Evolutionary conservation across 2,329 filamentous ascomycete species (phyloP).

Genomic region (Chaetomium sp.): DNA sequence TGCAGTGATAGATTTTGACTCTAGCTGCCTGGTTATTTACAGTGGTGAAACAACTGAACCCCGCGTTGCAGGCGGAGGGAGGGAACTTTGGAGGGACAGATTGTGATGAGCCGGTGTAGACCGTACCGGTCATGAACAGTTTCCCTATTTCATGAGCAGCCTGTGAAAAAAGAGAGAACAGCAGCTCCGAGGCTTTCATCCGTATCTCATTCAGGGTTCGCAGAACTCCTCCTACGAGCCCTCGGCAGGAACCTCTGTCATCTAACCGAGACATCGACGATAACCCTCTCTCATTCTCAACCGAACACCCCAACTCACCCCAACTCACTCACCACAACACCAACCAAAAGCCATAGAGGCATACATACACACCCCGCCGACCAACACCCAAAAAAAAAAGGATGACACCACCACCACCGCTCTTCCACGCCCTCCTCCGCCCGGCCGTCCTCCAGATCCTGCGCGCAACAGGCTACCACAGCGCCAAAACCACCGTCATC

Average conservation of each 20-base stretch:
- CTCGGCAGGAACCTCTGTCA: not conserved
- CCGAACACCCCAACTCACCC: too few relatives aligned
- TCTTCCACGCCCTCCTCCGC: conserved; percentile 76
- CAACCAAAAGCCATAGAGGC: not conserved
- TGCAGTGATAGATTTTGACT: not conserved
- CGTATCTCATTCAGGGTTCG: not conserved
- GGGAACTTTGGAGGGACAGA: not conserved
- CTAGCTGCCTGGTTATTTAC: not conserved
- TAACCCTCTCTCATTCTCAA: not conserved
- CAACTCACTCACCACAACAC: not conserved
- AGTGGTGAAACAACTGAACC: not conserved
- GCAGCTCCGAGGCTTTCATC: not conserved
- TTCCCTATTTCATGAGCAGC: not conserved
- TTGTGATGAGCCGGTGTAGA: not conserved
- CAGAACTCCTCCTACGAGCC: not conserved
- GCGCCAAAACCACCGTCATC: conserved; percentile 76
- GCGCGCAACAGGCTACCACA: conserved; percentile 86
- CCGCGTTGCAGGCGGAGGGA: not conserved
- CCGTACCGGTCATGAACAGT: not conserved
- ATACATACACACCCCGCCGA: not conserved
- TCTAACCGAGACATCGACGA: not conserved
- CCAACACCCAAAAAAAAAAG: conserved; percentile 20
- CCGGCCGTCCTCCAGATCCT: conserved; percentile 89
- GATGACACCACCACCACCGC: conserved; percentile 52
- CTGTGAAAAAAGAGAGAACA: not conserved